Base-by-base conservation (phyloP, 2,329 filamentous ascomycete genomes). In the Xylaria sp. region DNA sequence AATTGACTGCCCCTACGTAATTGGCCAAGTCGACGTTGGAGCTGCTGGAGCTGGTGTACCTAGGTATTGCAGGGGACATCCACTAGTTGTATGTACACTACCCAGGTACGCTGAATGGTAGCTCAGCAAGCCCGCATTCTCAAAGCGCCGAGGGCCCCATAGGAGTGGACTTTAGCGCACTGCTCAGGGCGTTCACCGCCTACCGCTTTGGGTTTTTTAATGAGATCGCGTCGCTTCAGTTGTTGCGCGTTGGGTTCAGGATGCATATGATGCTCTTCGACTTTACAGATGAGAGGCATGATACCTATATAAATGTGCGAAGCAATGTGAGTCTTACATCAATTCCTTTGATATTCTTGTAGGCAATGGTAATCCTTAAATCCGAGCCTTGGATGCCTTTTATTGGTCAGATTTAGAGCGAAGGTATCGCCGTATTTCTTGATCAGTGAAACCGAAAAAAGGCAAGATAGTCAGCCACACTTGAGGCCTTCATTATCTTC, bases 161-260 rank as follows among this genome's bases (percentile, higher is more conserved):
- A n/a, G n/a, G n/a, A n/a, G n/a, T n/a, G n/a, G n/a, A n/a, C n/a
- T n/a, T n/a, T n/a, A n/a, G n/a, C n/a, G n/a, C n/a, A n/a, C n/a
- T 21, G 21, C 20, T 34, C 22, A 17, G 26, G 17, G 7, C 63
- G 64, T 67, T 57, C 50, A 54, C 52, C 45, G 53, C 54, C 50
- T 49, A 7, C 46, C 22, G 22, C 47, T 61, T 52, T 50, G 18
- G 53, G 61, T 39, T 61, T 26, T n/a, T 63, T 64, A 63, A 63
- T 65, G 39, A 61, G 52, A 57, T 67, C 63, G 64, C 63, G 64
- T 64, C 58, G 4, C 29, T 62, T 46, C 24, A 26, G 6, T 26
- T 9, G 9, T 49, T 38, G 64, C 62, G 62, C 64, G 64, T 62
- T 48, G 7, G 19, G 20, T n/a, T 24, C 19, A 44, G 34, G 18